Conservation (phyloP, 2,329 filamentous ascomycete species). For the Dactylellina cionopaga region DNA sequence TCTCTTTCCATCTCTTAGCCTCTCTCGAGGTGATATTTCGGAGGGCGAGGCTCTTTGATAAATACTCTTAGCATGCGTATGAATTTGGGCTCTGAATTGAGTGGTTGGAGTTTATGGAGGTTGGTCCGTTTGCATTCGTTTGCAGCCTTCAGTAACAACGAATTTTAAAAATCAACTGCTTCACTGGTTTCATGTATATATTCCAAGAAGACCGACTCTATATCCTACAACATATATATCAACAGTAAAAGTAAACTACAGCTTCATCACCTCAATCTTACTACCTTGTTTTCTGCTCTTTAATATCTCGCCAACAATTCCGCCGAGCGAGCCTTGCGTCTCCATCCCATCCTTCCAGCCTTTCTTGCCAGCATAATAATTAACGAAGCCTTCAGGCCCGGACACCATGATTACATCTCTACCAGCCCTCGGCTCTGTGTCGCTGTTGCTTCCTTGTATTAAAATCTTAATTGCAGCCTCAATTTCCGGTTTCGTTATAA, state of each 20-base stretch:
- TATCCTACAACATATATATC: too few species aligned
- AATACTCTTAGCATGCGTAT: too few species aligned
- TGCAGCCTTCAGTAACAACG: too few species aligned
- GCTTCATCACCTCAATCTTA: conserved; percentile 37
- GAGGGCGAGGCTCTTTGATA: too few species aligned
- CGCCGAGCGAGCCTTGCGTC: conserved; percentile 77
- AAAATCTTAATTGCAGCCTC: conserved; percentile 70
- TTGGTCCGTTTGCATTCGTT: too few species aligned
- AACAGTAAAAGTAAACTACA: too few species aligned
- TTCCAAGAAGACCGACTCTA: too few species aligned
- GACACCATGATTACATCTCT: conserved; percentile 82
- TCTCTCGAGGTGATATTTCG: too few species aligned
- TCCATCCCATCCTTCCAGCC: conserved; percentile 76
- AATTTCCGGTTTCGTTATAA: conserved; percentile 79
- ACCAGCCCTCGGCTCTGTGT: conserved; percentile 60
- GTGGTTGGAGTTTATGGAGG: too few species aligned
- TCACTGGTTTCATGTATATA: too few species aligned
- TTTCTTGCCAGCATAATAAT: conserved; percentile 81
- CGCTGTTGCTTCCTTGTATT: conserved; percentile 54
- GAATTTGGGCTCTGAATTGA: too few species aligned
- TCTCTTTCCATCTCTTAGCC: background rate
- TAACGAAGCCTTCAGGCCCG: conserved; percentile 89
- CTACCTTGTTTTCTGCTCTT: conserved; percentile 59
- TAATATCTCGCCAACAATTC: conserved; percentile 72
- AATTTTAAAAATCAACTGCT: too few species aligned